phyloP scores from a whole-genome alignment of 2,329 filamentous ascomycete genomes.

The Exutisphaerella laricina region DNA sequence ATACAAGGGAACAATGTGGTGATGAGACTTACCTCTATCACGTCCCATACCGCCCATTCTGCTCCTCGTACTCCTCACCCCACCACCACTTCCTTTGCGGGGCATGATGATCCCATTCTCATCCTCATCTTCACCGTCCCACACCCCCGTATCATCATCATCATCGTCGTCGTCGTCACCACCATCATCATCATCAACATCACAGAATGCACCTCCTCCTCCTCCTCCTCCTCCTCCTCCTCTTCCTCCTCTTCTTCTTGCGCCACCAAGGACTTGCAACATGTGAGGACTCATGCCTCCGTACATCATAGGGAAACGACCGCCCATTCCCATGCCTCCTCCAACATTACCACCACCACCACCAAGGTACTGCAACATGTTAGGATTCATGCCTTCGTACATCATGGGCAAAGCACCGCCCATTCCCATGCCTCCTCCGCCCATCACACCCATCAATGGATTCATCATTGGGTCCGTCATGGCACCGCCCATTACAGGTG shows the following conservation, averaged over 20 bases:
- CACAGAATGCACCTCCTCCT: conserved; percentile 8
- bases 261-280: conserved; percentile 2
- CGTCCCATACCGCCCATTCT: not conserved
- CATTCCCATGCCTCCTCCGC: not conserved
- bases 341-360: conserved; percentile 4
- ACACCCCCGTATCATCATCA: conserved; percentile 10
- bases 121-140: conserved; percentile 12
- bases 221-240: conserved; percentile 10
- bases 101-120: conserved; percentile 1
- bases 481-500: not conserved
- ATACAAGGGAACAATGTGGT: too few relatives aligned
- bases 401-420: too few relatives aligned
- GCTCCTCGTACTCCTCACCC: not conserved
- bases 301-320: not conserved
- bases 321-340: conserved; percentile 3
- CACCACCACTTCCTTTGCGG: not conserved
- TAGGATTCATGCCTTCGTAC: conserved; percentile 2
- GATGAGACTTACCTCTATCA: not conserved
- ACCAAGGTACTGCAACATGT: not conserved
- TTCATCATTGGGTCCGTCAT: not conserved
- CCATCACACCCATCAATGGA: not conserved
- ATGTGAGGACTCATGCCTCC: conserved; percentile 4
- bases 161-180: conserved; percentile 2
- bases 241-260: conserved; percentile 8
- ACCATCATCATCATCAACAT: too few relatives aligned